These are phyloP conservation scores for Chrysanthemum lavandulifolium DNA, from an alignment of 129 eudicot genomes.

Conservation along the genomic window DNA sequence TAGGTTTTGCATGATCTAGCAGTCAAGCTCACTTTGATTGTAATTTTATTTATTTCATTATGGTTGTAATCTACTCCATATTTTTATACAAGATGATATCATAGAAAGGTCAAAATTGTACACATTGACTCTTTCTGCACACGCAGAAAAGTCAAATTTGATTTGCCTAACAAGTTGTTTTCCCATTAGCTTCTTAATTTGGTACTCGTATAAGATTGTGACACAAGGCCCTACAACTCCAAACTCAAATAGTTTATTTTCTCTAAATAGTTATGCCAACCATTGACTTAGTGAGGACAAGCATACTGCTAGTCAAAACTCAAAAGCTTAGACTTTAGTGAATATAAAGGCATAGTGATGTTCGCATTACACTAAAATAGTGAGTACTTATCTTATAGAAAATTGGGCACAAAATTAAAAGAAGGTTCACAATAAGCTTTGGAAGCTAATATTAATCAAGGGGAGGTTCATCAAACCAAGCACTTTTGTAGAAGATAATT, in stretches of 20 bases:
- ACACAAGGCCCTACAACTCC: background rate
- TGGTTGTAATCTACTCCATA: background rate
- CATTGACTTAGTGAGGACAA: background rate
- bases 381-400: conserved; percentile 24
- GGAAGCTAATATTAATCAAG: conserved; percentile 18
- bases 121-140: conserved; percentile 20
- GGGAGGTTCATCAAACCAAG: conserved; percentile 21
- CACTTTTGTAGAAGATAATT: background rate
- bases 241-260: background rate
- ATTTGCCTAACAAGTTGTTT: background rate
- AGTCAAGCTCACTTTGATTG: background rate
- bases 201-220: background rate
- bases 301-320: background rate
- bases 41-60: background rate
- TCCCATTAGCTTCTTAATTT: background rate
- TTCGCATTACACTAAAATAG: conserved; percentile 31
- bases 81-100: background rate
- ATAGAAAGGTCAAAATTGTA: conserved; percentile 12
- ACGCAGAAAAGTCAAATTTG: conserved; percentile 23
- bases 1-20: no score
- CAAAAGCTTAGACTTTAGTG: background rate
- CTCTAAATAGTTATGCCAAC: background rate
- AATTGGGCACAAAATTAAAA: conserved; percentile 7
- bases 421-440: conserved; percentile 11
- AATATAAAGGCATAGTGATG: background rate